Evolutionary conservation across 768 basidiomycete genomes (phyloP).

Genomic region (Mycena galericulata): DNA sequence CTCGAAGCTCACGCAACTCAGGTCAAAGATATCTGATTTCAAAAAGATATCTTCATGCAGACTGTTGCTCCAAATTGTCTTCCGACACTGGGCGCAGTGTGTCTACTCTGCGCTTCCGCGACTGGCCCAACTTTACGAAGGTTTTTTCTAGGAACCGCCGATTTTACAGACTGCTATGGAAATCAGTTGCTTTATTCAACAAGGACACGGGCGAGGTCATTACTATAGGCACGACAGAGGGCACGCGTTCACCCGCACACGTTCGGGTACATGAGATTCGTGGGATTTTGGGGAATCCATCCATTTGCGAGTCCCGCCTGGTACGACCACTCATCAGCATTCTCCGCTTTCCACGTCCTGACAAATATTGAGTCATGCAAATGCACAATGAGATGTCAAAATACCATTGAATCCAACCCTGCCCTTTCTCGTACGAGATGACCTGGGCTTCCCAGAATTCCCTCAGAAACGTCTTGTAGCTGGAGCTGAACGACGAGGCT

Average conservation of each 20-base stretch:
- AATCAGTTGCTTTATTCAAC: no score
- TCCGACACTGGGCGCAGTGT: no score
- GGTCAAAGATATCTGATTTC: no score
- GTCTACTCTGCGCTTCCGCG: no score
- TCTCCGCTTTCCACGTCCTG: slow-evolving; percentile 85
- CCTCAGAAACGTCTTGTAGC: slow-evolving; percentile 85
- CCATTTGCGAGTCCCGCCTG: slow-evolving; percentile 82
- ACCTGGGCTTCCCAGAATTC: slow-evolving; percentile 90
- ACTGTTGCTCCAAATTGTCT: no score
- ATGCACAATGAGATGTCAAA: background rate
- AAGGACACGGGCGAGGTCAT: no score
- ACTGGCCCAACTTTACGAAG: no score
- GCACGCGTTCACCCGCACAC: slow-evolving; percentile 69
- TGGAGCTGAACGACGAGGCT: slow-evolving; percentile 78
- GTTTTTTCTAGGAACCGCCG: no score
- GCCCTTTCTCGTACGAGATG: slow-evolving; percentile 74
- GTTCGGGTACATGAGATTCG: slow-evolving; percentile 63
- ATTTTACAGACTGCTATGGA: no score
- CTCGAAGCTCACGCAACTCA: no score
- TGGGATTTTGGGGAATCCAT: slow-evolving; percentile 82
- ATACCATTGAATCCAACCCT: slow-evolving; percentile 79
- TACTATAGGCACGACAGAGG: no score
- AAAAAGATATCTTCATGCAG: no score
- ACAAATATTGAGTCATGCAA: background rate
- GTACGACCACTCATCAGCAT: slow-evolving; percentile 92